phyloP scores from a whole-genome alignment of 805 yeast species.

The Yamadazyma phyllophila region DNA sequence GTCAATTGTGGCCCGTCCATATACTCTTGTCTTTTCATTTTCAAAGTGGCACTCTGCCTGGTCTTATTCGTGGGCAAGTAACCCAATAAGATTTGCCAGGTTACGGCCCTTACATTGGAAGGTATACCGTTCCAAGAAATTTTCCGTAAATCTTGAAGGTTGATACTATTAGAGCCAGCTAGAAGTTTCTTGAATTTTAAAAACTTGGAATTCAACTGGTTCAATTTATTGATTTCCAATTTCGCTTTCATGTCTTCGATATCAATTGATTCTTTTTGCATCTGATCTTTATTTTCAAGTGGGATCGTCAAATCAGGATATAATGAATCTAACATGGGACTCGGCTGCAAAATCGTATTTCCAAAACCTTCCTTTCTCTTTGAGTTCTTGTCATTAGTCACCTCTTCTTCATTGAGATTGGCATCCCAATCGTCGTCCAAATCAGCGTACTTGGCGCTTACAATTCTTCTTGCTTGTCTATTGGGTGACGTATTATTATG shows the following conservation, averaged over 20 bases:
- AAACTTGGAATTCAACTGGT: slow-evolving; percentile 60
- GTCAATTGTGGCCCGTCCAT: slow-evolving; percentile 62
- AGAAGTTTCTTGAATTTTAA: slow-evolving; percentile 65
- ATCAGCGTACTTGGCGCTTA: slow-evolving; percentile 52
- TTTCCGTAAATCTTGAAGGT: slow-evolving; percentile 66
- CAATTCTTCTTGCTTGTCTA: slow-evolving; percentile 10
- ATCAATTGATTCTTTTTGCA: slow-evolving; percentile 41
- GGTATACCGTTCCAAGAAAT: slow-evolving; percentile 97
- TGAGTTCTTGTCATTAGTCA: not conserved
- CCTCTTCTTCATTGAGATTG: slow-evolving; percentile 40
- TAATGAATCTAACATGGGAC: slow-evolving; percentile 33
- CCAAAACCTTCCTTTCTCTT: slow-evolving; percentile 11
- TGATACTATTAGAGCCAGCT: slow-evolving; percentile 49
- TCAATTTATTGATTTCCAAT: slow-evolving; percentile 54
- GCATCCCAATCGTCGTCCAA: slow-evolving; percentile 93
- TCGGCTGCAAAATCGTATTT: slow-evolving; percentile 18
- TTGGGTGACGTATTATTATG: slow-evolving; percentile 7
- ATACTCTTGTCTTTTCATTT: slow-evolving; percentile 84
- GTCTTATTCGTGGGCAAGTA: slow-evolving; percentile 84
- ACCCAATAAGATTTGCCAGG: slow-evolving; percentile 89
- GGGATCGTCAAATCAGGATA: slow-evolving; percentile 37
- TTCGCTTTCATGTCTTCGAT: slow-evolving; percentile 36
- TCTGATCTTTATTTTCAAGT: slow-evolving; percentile 8
- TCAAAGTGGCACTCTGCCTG: slow-evolving; percentile 66
- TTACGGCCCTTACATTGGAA: slow-evolving; percentile 67